A percentile compares a stretch with the other conserved stretches of the same genome.
These are phyloP conservation scores for Millerozyma miso DNA, from an alignment of 805 yeast species.

Conservation along the genomic window DNA sequence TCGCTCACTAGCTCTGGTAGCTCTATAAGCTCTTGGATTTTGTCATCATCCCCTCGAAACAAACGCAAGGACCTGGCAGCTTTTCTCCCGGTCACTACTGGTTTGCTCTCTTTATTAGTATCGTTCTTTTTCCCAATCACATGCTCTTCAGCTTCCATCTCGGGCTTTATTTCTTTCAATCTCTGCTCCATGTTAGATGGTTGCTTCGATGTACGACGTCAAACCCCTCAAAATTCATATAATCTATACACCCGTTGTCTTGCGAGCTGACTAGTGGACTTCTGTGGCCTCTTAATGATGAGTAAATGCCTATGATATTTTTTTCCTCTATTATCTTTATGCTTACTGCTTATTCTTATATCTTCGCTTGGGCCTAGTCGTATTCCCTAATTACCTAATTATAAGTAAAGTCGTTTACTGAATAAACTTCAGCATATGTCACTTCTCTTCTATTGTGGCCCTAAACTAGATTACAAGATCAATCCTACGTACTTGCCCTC, in stretches of 20 bases:
- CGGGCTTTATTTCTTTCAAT: neutral
- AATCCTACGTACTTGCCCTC: neutral
- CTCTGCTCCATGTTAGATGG: neutral
- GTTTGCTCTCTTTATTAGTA: neutral
- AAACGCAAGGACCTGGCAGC: constrained; percentile 56
- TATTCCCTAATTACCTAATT: neutral
- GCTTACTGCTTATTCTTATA: neutral
- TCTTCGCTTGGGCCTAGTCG: neutral
- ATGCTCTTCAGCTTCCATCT: neutral
- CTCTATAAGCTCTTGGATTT: constrained; percentile 7
- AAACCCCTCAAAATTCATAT: neutral
- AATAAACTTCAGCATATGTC: neutral
- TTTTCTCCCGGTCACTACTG: constrained; percentile 45
- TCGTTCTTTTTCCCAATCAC: neutral
- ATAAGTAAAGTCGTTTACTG: neutral
- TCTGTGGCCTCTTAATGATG: too few species aligned
- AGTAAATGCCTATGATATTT: neutral
- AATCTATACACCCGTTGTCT: neutral
- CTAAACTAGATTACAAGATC: neutral
- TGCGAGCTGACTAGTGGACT: too few species aligned
- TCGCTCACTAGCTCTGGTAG: neutral
- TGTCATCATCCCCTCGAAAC: constrained; percentile 33
- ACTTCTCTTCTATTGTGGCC: neutral
- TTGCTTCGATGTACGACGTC: neutral
- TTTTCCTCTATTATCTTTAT: neutral